Conservation (phyloP, 257 asterid species). For the Dorcoceras hygrometricum region DNA sequence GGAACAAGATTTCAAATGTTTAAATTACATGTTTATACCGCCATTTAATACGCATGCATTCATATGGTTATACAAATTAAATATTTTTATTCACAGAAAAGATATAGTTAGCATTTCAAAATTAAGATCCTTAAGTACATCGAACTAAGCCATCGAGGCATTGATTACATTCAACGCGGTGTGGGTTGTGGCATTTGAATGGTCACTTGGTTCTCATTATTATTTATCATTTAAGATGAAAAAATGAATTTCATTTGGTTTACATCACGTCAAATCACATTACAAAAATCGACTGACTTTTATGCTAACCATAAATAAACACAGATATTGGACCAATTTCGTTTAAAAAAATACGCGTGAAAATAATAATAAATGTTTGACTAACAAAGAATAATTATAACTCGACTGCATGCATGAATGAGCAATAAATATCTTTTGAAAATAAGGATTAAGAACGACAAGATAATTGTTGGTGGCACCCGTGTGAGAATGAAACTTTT, state of each 20-base stretch:
- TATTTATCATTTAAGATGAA: too few relatives aligned
- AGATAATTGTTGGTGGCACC: neutral
- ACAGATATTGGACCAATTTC: neutral
- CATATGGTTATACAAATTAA: neutral
- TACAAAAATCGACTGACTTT: neutral
- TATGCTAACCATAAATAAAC: neutral
- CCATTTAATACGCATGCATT: neutral
- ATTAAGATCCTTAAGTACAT: too few relatives aligned
- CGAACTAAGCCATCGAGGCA: too few relatives aligned
- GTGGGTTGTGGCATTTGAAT: neutral
- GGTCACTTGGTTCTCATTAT: too few relatives aligned
- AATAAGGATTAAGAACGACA: neutral
- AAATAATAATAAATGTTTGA: neutral
- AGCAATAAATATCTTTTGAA: neutral
- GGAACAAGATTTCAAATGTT: too few relatives aligned
- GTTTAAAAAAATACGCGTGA: neutral
- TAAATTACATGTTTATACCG: too few relatives aligned
- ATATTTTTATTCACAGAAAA: too few relatives aligned
- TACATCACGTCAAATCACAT: neutral
- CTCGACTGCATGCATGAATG: neutral
- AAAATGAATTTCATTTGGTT: too few relatives aligned
- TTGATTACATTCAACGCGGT: too few relatives aligned
- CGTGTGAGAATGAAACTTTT: neutral
- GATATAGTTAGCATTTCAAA: too few relatives aligned
- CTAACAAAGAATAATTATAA: too few relatives aligned